These are phyloP conservation scores for Cylindrotheca fusiformis DNA, from an alignment of 108 stramenopile species.

Conservation along the genomic window DNA sequence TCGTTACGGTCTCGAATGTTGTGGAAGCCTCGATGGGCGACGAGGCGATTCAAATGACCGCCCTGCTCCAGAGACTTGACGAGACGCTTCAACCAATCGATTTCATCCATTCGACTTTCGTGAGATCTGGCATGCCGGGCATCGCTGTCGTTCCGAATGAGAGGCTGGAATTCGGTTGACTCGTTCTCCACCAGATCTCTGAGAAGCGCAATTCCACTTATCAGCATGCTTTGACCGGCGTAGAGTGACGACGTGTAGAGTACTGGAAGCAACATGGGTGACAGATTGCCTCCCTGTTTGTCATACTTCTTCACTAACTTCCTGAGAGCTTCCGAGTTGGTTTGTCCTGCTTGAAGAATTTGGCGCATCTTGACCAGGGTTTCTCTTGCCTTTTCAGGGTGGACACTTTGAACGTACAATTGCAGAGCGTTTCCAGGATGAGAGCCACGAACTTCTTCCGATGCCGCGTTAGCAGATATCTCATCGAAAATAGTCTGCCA, in stretches of 20 bases:
- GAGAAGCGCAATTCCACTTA: slow-evolving; percentile 45
- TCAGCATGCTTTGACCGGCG: slow-evolving; percentile 39
- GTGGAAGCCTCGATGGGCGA: slow-evolving; percentile 81
- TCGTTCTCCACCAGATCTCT: slow-evolving; percentile 43
- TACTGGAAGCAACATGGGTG: slow-evolving; percentile 45
- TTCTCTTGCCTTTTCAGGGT: slow-evolving; percentile 36
- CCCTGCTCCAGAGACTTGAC: slow-evolving; percentile 19
- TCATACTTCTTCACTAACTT: slow-evolving; percentile 78
- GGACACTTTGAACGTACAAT: slow-evolving; percentile 29
- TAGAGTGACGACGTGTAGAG: slow-evolving; percentile 51
- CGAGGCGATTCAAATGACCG: slow-evolving; percentile 26
- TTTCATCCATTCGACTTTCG: slow-evolving; percentile 45
- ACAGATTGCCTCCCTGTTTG: slow-evolving; percentile 40
- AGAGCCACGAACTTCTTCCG: slow-evolving; percentile 42
- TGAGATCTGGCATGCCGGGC: slow-evolving; percentile 14
- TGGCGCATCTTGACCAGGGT: slow-evolving; percentile 44
- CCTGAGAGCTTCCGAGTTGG: slow-evolving; percentile 65
- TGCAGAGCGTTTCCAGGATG: slow-evolving; percentile 60
- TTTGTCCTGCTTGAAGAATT: slow-evolving; percentile 49
- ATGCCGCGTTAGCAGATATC: slow-evolving; percentile 27
- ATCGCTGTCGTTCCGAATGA: slow-evolving; percentile 18
- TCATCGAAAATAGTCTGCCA: slow-evolving; percentile 47
- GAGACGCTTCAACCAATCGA: slow-evolving; percentile 52
- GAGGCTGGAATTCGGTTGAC: slow-evolving; percentile 12
- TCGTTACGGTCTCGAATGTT: slow-evolving; percentile 50